phyloP scores from a whole-genome alignment of 345 rosid genomes.

The Corchorus capsularis region DNA sequence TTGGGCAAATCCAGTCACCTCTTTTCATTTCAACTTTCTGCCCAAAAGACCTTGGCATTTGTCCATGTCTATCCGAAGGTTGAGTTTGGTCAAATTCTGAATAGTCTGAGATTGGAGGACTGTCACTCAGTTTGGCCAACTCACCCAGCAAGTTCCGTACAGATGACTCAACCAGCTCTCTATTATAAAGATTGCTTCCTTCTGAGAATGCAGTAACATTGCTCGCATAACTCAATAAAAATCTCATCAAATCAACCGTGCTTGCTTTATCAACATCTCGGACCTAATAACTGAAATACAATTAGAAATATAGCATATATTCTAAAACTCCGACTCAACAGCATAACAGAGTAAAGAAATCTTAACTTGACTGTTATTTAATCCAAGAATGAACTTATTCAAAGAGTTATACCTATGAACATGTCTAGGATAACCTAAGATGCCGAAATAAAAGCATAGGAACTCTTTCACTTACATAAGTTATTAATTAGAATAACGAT shows the following conservation, averaged over 20 bases:
- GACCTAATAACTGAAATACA: constrained; percentile 38
- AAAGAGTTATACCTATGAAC: neutral
- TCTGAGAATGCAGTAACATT: constrained; percentile 35
- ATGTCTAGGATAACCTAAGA: neutral
- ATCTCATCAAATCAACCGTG: constrained; percentile 76
- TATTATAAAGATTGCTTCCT: constrained; percentile 30
- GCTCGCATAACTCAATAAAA: constrained; percentile 69
- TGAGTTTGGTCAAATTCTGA: constrained; percentile 38
- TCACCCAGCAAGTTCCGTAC: constrained; percentile 60
- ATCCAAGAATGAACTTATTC: neutral
- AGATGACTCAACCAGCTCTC: constrained; percentile 54
- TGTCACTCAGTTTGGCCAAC: constrained; percentile 51
- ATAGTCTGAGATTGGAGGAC: constrained; percentile 31
- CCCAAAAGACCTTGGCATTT: constrained; percentile 40
- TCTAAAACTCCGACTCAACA: neutral
- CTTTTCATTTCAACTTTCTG: constrained; percentile 74
- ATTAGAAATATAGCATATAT: neutral
- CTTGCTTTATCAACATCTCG: constrained; percentile 42
- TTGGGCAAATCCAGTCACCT: constrained; percentile 92
- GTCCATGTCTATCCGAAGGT: constrained; percentile 45
- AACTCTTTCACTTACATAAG: neutral
- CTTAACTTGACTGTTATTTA: neutral
- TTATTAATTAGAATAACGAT: neutral
- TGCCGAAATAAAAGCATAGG: neutral
- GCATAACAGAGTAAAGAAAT: neutral